Percentiles rank a stretch among this genome's conserved stretches.
phyloP scores from a whole-genome alignment of 2,329 filamentous ascomycete genomes.

The Trichophyton simii region DNA sequence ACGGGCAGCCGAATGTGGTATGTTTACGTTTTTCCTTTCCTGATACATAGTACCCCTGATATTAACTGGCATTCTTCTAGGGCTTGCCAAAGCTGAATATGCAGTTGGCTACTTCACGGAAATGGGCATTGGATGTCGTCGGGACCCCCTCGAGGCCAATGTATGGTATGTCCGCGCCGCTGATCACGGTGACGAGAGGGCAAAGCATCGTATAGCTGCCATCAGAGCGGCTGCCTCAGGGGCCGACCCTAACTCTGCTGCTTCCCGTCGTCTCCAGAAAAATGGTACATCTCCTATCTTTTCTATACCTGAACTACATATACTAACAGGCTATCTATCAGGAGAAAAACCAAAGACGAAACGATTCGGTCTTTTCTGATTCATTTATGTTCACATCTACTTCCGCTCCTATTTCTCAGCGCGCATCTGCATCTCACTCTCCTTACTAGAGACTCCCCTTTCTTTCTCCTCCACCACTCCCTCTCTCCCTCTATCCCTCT shows the following conservation, averaged over 20 bases:
- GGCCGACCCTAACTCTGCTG: conserved; percentile 21
- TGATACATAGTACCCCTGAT: conserved; percentile 5
- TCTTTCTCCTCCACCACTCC: neutral
- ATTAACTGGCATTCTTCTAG: conserved; percentile 17
- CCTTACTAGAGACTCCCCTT: neutral
- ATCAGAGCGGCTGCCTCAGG: conserved; percentile 71
- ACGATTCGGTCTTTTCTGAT: conserved; percentile 12
- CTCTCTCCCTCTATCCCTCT: neutral
- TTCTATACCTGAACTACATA: neutral
- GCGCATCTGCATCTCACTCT: neutral
- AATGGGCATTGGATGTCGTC: conserved; percentile 91
- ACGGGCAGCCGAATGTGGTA: conserved; percentile 74
- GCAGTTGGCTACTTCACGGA: conserved; percentile 95
- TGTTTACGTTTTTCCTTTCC: conserved; percentile 19
- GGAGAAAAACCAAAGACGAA: conserved; percentile 15
- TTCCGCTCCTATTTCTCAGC: neutral
- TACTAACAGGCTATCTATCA: neutral
- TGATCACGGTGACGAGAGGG: conserved; percentile 79
- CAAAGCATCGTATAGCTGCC: conserved; percentile 71
- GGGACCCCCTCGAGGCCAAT: conserved; percentile 91
- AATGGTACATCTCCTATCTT: conserved; percentile 13
- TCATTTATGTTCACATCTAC: too few relatives aligned
- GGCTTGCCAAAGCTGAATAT: conserved; percentile 63
- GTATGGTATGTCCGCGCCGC: conserved; percentile 97
- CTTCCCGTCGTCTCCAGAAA: conserved; percentile 11